Base-by-base conservation (phyloP, 2,329 filamentous ascomycete genomes). In the Aspergillus sp. region DNA sequence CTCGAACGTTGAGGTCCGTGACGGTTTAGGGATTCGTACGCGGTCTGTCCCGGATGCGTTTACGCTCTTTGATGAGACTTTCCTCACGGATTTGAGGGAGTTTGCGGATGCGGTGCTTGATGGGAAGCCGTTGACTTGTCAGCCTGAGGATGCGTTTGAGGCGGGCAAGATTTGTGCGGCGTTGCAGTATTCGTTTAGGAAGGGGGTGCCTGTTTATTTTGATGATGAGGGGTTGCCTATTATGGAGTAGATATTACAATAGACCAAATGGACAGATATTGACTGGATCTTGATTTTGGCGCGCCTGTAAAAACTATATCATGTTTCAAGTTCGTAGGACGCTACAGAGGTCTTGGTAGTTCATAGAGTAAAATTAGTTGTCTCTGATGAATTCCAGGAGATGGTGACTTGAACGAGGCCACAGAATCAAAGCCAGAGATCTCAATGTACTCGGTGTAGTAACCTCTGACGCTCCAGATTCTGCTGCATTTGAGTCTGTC, bases 121-220 rank as follows among this genome's bases (percentile, higher is more conserved):
- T 38, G 36, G 41, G 7, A 43, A 30, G 38, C 15, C 44, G 2
- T n/a, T 58, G 6, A 58, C 56, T 30, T 58, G 56, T 34, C 7
- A 18, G 8, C 56, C 56, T 1, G 50, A 58, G 50, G 56, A 58
- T 39, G 56, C 56, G 13, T 55, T 36, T 22, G 56, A 58, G 45
- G 45, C 56, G 18, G 56, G 24, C 8, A 57, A 57, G 24, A 57
- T 30, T 4, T 30, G 26, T 30, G 26, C 26, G 26, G 56, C 56
- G n/a, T 34, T 58, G 32, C 56, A 58, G 45, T 50, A 44, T 32
- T 55, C 50, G 1, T 54, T 58, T 26, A 44, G 56, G 3, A 44
- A 47, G 17, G 51, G 56, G 8, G 51, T 58, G 6, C 51, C 56
- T 5, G 56, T 58, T 7, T 55, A 58, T 26, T 58, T 58, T 45